Evolutionary conservation across 768 basidiomycete genomes (phyloP).

Genomic region (Mycena belliarum): DNA sequence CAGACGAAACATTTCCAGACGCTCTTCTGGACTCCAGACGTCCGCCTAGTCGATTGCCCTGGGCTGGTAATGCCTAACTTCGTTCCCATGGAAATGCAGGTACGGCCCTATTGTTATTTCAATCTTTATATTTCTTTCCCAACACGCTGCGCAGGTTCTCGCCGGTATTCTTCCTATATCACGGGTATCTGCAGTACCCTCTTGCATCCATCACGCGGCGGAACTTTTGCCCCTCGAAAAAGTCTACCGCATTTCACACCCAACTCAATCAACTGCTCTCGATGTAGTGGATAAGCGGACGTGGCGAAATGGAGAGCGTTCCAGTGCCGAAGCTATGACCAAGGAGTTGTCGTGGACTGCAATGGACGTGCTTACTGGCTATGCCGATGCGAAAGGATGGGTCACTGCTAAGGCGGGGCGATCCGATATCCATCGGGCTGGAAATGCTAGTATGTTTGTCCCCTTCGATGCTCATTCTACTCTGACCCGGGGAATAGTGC

Average conservation of each 20-base stretch:
- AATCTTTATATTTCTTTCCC: neutral
- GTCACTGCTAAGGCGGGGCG: conserved; percentile 90
- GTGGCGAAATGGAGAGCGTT: conserved; percentile 60
- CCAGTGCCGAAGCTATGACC: conserved; percentile 19
- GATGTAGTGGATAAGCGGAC: conserved; percentile 69
- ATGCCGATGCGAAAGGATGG: conserved; percentile 78
- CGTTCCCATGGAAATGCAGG: conserved; percentile 84
- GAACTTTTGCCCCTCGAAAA: conserved; percentile 76
- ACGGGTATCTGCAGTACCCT: conserved; percentile 78
- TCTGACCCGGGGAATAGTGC: conserved; percentile 47
- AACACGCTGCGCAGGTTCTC: conserved; percentile 49
- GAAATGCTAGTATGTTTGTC: conserved; percentile 74
- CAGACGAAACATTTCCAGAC: conserved; percentile 97
- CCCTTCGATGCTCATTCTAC: neutral
- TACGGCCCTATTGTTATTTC: conserved; percentile 25
- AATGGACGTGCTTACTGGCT: conserved; percentile 79
- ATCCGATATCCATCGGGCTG: conserved; percentile 86
- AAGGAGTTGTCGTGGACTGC: conserved; percentile 69
- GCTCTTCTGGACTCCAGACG: conserved; percentile 81
- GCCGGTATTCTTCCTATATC: conserved; percentile 77
- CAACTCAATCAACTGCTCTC: conserved; percentile 36
- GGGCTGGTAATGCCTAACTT: conserved; percentile 89
- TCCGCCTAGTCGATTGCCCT: conserved; percentile 93
- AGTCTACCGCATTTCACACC: conserved; percentile 61
- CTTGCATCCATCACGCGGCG: conserved; percentile 74